Percentiles rank a stretch among this genome's conserved stretches.
These are phyloP conservation scores for Trichoderma virens DNA, from an alignment of 495 filamentous ascomycete genomes.

Conservation along the genomic window DNA sequence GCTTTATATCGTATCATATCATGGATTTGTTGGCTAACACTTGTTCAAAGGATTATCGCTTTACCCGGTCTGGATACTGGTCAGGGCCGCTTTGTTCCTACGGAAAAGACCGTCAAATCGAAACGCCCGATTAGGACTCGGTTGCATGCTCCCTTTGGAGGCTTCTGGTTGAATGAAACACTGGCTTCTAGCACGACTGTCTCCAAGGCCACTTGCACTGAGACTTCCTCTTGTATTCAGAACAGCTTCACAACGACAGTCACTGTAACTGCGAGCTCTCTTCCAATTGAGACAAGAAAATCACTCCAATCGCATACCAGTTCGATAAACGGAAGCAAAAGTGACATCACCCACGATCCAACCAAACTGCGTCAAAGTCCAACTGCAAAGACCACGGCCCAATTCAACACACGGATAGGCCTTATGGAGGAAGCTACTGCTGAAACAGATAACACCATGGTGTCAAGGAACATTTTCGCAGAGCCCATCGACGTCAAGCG, in stretches of 20 bases:
- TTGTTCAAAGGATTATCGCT: neutral
- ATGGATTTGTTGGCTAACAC: neutral
- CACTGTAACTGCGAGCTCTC: neutral
- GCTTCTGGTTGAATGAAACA: neutral
- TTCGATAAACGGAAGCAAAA: neutral
- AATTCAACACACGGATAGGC: neutral
- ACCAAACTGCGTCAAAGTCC: neutral
- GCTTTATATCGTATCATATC: neutral
- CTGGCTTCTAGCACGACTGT: neutral
- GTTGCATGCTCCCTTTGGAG: neutral
- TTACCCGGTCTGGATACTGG: neutral
- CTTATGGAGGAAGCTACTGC: neutral
- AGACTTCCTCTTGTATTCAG: neutral
- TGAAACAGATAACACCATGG: neutral
- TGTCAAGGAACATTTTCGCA: constrained; percentile 34
- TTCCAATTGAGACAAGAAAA: neutral
- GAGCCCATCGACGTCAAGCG: constrained; percentile 53
- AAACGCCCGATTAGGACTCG: neutral
- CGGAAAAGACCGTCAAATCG: neutral
- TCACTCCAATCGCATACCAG: neutral
- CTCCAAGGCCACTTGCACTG: neutral
- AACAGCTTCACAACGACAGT: neutral
- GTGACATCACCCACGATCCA: neutral
- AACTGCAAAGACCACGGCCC: neutral
- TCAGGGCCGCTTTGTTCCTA: neutral